Evolutionary conservation across 2,329 filamentous ascomycete genomes (phyloP), one percentile per base, ranked within the genome.

Genomic region (Fusarium mundagurra): DNA sequence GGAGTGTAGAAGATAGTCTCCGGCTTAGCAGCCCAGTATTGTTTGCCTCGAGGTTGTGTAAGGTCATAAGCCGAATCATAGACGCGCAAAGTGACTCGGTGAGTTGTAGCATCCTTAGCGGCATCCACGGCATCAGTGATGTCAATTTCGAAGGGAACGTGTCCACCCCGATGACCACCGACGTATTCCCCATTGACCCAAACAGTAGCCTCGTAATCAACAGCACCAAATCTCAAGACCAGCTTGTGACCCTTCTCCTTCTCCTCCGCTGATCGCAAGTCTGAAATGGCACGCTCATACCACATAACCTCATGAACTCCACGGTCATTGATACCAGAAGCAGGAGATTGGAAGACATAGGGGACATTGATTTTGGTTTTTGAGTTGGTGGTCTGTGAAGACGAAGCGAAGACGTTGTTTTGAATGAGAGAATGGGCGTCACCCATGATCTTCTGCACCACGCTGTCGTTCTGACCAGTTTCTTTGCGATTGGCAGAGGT

Each of bases 231-330:
- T 18, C 89, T 83, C 17, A 89, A 79, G 5, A 91, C 70, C 0
- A 90, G 80, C 2, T 83, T 83, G 54, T 88, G 76, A 24, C 85
- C 80, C 4, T 79, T 77, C 1, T 80, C 72, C 50, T 82, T 83
- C 70, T 89, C 84, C 11, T 82, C 77, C 6, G 80, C 69, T 2
- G 79, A 82, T 44, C 89, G 86, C 57, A 88, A 81, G 72, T 91
- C 89, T 2, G 75, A 73, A 59, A 92, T 83, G 24, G 60, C 72
- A 12, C 88, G 85, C 80, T 92, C 88, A 75, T 93, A 93, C 91
- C 91, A 93, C 14, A 93, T 79, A 8, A 92, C 88, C 79, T 92
- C 90, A 77, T 93, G 91, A 6, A 90, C 89, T 57, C 87, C 88
- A 61, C 86, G 86, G 39, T 91, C 87, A 68, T 88, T 85, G 72